These are phyloP conservation scores for Phytophthora sp. DNA, from an alignment of 352 stramenopile species.

Conservation along the genomic window DNA sequence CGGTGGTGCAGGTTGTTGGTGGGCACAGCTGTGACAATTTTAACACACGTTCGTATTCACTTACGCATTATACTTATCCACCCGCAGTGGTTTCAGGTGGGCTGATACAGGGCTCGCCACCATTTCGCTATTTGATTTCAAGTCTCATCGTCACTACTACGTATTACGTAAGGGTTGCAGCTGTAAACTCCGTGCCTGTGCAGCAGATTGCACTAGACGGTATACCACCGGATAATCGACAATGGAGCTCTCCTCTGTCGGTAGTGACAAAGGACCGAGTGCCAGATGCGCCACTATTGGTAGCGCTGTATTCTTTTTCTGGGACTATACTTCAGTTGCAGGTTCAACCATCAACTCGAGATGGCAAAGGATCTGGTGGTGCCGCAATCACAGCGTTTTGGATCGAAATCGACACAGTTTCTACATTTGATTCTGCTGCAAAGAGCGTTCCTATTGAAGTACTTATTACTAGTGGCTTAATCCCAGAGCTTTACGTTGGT, in stretches of 20 bases:
- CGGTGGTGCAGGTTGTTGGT: slow-evolving; percentile 32
- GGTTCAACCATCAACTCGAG: slow-evolving; percentile 67
- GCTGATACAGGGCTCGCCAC: slow-evolving; percentile 76
- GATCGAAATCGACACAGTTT: slow-evolving; percentile 75
- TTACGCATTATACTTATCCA: slow-evolving; percentile 66
- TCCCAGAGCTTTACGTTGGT: slow-evolving; percentile 59
- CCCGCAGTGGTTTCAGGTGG: slow-evolving; percentile 58
- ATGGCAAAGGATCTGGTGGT: slow-evolving; percentile 61
- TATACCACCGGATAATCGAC: slow-evolving; percentile 88
- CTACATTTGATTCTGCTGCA: slow-evolving; percentile 72
- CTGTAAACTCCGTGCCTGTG: slow-evolving; percentile 88
- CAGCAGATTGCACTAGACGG: slow-evolving; percentile 86
- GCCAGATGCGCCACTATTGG: slow-evolving; percentile 72
- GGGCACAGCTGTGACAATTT: slow-evolving; percentile 53
- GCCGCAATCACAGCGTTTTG: slow-evolving; percentile 65
- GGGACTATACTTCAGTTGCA: slow-evolving; percentile 74
- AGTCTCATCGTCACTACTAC: slow-evolving; percentile 62
- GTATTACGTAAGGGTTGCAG: slow-evolving; percentile 94
- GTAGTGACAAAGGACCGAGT: slow-evolving; percentile 85
- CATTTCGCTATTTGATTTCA: slow-evolving; percentile 83
- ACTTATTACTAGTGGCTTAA: slow-evolving; percentile 12
- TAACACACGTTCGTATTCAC: slow-evolving; percentile 46
- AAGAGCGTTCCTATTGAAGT: slow-evolving; percentile 57
- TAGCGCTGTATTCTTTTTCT: slow-evolving; percentile 66
- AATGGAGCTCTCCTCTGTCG: slow-evolving; percentile 88